Base-by-base conservation (phyloP, 2,329 filamentous ascomycete species). In the Remersonia thermophila region DNA sequence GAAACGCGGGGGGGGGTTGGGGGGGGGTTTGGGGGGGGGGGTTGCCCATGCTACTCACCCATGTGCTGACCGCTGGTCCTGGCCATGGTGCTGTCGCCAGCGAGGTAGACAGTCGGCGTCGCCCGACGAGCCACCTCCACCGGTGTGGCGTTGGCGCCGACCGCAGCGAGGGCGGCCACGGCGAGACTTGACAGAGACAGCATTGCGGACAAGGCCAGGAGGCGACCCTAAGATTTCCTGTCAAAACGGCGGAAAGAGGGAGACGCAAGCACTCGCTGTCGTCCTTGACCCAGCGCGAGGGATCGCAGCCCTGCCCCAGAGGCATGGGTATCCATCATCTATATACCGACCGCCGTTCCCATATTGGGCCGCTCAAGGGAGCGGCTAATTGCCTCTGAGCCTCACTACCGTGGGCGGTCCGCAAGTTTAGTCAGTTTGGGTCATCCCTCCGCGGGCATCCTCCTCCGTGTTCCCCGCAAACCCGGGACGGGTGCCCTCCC, bases 71-170 rank as follows among this genome's bases (percentile, higher is more conserved):
- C 58, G 7, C 58, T 58, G 18, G 52, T 58, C 32, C 51, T 53
- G 3, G 67, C 67, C 66, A 70, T 74, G 9, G 70, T 73, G 13
- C 66, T 70, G 51, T 74, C 70, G 27, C 70, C 69, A 7, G 66
- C 66, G 13, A 73, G 55, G 44, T 69, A 70, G 28, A 72, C 54
- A 0, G 61, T 69, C 4, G 47, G 47, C 2, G 41, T 39, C 8
- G 47, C 44, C 17, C 43, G 44, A 13, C 38, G 41, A 13, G 37
- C 28, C 3, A 37, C 14, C 13, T 43, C 37, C 4, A 42, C 39
- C n/a, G 46, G 44, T 12, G 15, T 44, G 31, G 31, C 39, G 7
- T 29, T 17, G 9, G 17, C 37, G 7, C 39, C 38, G 13, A 27
- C 16, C 10, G 30, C 33, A 26, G 40, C 41, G 30, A 47, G 39